Conservation (phyloP, 108 stramenopile genomes). For the Cyclotella choctawhatcheeana region DNA sequence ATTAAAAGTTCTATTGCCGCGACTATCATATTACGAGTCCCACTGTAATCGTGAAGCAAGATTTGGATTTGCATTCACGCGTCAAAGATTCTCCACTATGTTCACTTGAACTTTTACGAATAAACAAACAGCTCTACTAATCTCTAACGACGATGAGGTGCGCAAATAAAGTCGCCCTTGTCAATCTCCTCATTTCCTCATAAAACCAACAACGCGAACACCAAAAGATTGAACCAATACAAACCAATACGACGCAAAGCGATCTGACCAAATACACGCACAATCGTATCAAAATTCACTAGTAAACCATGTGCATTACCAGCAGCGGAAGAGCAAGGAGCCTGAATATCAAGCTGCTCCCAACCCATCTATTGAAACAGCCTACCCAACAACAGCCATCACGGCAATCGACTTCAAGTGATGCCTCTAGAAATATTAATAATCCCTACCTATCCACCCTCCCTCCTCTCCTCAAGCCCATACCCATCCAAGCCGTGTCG, state of each 20-base stretch:
- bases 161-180: too few species aligned
- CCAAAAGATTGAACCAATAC: background rate
- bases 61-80: too few species aligned
- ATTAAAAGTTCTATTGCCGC: too few species aligned
- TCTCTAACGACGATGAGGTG: too few species aligned
- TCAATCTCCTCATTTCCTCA: background rate
- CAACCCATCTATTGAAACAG: slow-evolving; percentile 30
- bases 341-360: slow-evolving; percentile 35
- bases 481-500: background rate
- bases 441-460: background rate
- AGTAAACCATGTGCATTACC: slow-evolving; percentile 47
- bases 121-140: too few species aligned
- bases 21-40: too few species aligned
- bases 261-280: background rate
- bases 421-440: slow-evolving; percentile 3
- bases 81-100: too few species aligned
- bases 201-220: slow-evolving; percentile 7
- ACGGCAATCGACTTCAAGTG: background rate
- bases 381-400: background rate
- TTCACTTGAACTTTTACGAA: too few species aligned
- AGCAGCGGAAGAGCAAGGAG: slow-evolving; percentile 38
- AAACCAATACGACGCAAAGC: background rate
- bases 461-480: too few species aligned
- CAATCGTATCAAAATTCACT: background rate
- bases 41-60: too few species aligned